These are phyloP conservation scores for Ammopiptanthus mongolicus DNA, from an alignment of 306 rosid species.

Conservation along the genomic window DNA sequence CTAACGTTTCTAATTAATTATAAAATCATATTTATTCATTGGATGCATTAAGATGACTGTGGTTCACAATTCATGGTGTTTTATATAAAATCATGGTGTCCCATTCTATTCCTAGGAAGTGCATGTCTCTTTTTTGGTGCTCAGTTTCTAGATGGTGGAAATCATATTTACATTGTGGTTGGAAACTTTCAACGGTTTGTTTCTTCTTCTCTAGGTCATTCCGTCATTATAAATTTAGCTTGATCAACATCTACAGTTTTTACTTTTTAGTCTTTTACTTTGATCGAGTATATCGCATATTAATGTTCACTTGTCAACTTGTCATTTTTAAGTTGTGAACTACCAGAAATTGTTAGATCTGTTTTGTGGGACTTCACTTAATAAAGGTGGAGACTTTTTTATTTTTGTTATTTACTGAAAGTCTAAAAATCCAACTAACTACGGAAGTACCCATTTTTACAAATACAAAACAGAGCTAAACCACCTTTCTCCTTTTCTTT, in stretches of 20 bases:
- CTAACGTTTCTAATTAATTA: background rate
- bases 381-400: background rate
- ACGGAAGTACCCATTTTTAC: background rate
- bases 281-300: background rate
- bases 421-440: background rate
- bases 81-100: no score
- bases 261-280: background rate
- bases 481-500: background rate
- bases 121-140: background rate
- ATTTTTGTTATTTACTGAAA: background rate
- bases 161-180: background rate
- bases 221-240: constrained; percentile 6
- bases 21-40: background rate
- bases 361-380: background rate
- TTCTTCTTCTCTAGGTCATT: background rate
- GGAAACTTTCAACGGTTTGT: background rate
- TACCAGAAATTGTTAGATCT: background rate
- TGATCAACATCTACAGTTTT: background rate
- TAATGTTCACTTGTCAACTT: background rate
- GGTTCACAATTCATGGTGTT: background rate
- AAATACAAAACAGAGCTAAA: background rate
- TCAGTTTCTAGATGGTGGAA: background rate
- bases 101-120: no score
- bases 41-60: background rate
- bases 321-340: constrained; percentile 2